Evolutionary conservation across 345 rosid genomes (phyloP).

Genomic region (Arabis hirsuta): DNA sequence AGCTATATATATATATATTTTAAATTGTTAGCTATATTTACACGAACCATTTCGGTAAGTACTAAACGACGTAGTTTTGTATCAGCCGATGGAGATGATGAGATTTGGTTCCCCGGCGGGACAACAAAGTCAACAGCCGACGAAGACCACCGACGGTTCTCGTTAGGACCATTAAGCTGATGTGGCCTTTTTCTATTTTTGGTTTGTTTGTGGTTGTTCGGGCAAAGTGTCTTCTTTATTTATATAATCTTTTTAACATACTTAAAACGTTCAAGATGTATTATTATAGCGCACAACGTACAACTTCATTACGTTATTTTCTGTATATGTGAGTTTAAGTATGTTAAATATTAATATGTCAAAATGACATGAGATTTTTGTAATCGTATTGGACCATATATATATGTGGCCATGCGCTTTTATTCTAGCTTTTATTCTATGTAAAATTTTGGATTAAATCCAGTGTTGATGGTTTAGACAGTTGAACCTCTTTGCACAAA

Average conservation of each 20-base stretch:
- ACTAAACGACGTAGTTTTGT: neutral
- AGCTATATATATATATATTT: no score
- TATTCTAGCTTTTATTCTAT: no score
- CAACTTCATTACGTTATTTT: neutral
- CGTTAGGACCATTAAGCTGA: conserved; percentile 44
- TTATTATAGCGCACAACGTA: conserved; percentile 10
- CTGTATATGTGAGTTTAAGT: conserved; percentile 29
- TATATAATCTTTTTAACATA: conserved; percentile 13
- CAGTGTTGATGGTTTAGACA: no score
- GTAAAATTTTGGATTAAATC: neutral
- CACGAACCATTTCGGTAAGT: no score
- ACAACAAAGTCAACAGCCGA: conserved; percentile 48
- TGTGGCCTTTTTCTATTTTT: neutral
- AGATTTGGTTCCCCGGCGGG: conserved; percentile 49
- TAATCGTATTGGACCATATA: neutral
- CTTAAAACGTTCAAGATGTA: conserved; percentile 19
- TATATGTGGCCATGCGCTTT: neutral
- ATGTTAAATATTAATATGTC: conserved; percentile 5
- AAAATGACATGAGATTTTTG: conserved; percentile 20
- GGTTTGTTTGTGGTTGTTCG: conserved; percentile 11
- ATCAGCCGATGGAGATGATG: conserved; percentile 57
- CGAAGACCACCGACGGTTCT: conserved; percentile 44
- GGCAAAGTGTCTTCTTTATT: neutral
- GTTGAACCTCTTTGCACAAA: no score
- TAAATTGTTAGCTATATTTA: no score